A percentile compares a stretch with the other conserved stretches of the same genome.
These are phyloP conservation scores for Penicillium polonicum DNA, from an alignment of 2,329 filamentous ascomycete species.

Conservation along the genomic window DNA sequence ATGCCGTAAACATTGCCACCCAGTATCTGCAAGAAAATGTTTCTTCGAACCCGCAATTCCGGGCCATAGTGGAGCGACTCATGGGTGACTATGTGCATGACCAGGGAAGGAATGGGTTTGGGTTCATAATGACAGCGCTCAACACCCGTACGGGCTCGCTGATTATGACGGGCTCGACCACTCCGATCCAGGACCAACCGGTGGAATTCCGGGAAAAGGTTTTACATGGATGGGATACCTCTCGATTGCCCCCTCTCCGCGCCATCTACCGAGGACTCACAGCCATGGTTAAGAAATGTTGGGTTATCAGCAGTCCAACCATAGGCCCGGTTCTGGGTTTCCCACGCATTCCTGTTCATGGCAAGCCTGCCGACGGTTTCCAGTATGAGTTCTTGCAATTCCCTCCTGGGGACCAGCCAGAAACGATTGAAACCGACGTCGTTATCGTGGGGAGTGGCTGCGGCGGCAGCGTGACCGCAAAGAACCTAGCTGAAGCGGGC, in stretches of 20 bases:
- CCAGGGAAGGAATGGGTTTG: conserved; percentile 50
- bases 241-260: conserved; percentile 54
- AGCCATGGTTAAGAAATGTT: conserved; percentile 52
- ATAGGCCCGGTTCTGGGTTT: conserved; percentile 53
- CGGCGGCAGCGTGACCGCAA: conserved; percentile 77
- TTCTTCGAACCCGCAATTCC: conserved; percentile 52
- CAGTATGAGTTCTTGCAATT: conserved; percentile 60
- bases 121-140: conserved; percentile 53
- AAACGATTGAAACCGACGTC: conserved; percentile 72
- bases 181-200: conserved; percentile 55
- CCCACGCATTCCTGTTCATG: conserved; percentile 55
- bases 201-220: conserved; percentile 55
- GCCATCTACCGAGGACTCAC: conserved; percentile 51
- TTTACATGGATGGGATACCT: conserved; percentile 53
- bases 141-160: conserved; percentile 57
- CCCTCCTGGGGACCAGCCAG: conserved; percentile 52
- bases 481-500: conserved; percentile 74
- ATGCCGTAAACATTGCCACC: conserved; percentile 39
- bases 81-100: conserved; percentile 51
- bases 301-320: conserved; percentile 53
- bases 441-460: conserved; percentile 85
- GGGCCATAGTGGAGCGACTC: conserved; percentile 48
- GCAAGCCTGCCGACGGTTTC: conserved; percentile 51
- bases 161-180: conserved; percentile 57
- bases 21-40: conserved; percentile 51